phyloP scores from a whole-genome alignment of 2,329 filamentous ascomycete species.

The Aureobasidium sp. region DNA sequence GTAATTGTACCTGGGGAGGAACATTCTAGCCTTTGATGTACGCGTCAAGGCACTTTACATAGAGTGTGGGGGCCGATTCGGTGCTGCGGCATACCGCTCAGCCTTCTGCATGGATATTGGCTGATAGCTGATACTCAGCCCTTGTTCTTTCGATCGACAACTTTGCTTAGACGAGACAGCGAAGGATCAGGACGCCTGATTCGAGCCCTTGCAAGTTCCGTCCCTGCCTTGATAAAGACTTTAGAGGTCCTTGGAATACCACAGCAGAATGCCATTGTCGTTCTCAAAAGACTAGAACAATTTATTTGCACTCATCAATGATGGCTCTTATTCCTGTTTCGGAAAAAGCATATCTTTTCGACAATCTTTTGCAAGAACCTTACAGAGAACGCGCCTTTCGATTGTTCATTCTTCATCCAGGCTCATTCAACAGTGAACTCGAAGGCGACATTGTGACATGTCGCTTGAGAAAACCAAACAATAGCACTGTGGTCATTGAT shows the following conservation, averaged over 20 bases:
- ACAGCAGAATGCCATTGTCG: not conserved
- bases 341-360: not conserved
- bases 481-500: not conserved
- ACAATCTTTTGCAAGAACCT: not conserved
- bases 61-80: no score
- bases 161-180: not conserved
- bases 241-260: not conserved
- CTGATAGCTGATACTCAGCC: not conserved
- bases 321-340: not conserved
- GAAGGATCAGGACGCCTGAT: not conserved
- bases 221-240: not conserved
- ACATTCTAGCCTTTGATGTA: not conserved
- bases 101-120: not conserved
- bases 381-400: constrained; percentile 1
- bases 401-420: not conserved
- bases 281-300: not conserved
- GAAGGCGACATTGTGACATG: not conserved
- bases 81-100: not conserved
- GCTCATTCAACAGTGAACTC: not conserved
- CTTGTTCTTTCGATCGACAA: not conserved
- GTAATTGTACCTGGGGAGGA: not conserved
- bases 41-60: not conserved
- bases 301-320: not conserved
- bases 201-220: not conserved
- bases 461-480: not conserved